Percentiles rank a stretch among this genome's conserved stretches.
Conservation (phyloP, 2,329 filamentous ascomycete genomes). For the Penicillium brevicompactum region DNA sequence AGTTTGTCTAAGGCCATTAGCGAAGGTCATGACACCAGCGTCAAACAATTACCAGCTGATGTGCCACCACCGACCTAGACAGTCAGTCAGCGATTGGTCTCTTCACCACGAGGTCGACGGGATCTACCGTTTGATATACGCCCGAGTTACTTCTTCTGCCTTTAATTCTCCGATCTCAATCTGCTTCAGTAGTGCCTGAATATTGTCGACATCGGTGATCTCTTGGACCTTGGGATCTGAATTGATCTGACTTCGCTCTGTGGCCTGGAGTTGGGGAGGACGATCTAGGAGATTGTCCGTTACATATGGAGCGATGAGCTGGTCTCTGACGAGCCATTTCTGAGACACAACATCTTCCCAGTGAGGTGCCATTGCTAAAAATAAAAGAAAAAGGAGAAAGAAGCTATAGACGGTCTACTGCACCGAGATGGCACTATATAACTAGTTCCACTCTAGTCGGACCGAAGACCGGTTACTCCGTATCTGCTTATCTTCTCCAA, state of each 20-base stretch:
- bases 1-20: conserved; percentile 35
- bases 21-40: not conserved
- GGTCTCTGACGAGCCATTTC: conserved; percentile 31
- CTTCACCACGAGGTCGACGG: no score
- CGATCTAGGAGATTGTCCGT: conserved; percentile 18
- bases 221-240: conserved; percentile 23
- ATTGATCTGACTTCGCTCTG: conserved; percentile 26
- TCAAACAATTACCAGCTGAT: conserved; percentile 25
- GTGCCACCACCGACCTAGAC: conserved; percentile 30
- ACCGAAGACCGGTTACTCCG: no score
- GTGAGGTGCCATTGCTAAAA: conserved; percentile 4
- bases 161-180: conserved; percentile 27
- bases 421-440: no score
- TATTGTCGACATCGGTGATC: conserved; percentile 36
- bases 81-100: conserved; percentile 1
- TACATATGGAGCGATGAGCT: conserved; percentile 21
- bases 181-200: conserved; percentile 22
- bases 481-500: no score
- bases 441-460: no score
- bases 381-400: no score
- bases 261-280: conserved; percentile 24
- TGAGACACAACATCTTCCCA: conserved; percentile 35
- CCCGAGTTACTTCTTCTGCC: conserved; percentile 31
- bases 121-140: conserved; percentile 38
- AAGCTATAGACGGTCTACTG: no score